Percentiles rank a stretch among this genome's conserved stretches.
These are phyloP conservation scores for Dryas alaskensis DNA, from an alignment of 306 rosid species.

Conservation along the genomic window DNA sequence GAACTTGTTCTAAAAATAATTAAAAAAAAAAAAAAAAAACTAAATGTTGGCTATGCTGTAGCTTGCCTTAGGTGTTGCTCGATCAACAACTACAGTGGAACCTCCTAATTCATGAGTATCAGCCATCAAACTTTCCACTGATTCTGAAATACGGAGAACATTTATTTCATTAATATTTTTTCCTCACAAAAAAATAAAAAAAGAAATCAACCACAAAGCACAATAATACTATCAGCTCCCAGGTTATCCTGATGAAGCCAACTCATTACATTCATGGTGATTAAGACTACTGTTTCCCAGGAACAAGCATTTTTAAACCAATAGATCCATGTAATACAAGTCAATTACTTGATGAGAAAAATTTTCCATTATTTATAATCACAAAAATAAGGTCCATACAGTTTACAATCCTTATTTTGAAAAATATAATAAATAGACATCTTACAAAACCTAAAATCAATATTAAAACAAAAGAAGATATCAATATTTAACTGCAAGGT, in stretches of 20 bases:
- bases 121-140: conserved; percentile 86
- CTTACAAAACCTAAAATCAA: not conserved
- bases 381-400: not conserved
- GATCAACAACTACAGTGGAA: conserved; percentile 86
- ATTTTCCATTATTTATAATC: not conserved
- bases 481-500: not conserved
- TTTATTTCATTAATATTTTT: conserved; percentile 11
- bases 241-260: not conserved
- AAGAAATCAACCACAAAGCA: conserved; percentile 1
- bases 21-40: not conserved
- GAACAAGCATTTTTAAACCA: not conserved
- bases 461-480: not conserved
- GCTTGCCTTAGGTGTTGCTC: conserved; percentile 96
- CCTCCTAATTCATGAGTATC: conserved; percentile 94
- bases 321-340: not conserved
- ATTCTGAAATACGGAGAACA: conserved; percentile 54
- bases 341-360: not conserved
- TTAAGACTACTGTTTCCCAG: not conserved
- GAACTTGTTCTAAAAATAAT: not conserved
- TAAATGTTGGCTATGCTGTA: conserved; percentile 23
- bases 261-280: not conserved
- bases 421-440: not conserved
- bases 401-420: not conserved
- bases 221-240: not conserved
- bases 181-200: not conserved